Conservation (phyloP, 768 basidiomycete genomes). For the Pulveroboletus sp. region DNA sequence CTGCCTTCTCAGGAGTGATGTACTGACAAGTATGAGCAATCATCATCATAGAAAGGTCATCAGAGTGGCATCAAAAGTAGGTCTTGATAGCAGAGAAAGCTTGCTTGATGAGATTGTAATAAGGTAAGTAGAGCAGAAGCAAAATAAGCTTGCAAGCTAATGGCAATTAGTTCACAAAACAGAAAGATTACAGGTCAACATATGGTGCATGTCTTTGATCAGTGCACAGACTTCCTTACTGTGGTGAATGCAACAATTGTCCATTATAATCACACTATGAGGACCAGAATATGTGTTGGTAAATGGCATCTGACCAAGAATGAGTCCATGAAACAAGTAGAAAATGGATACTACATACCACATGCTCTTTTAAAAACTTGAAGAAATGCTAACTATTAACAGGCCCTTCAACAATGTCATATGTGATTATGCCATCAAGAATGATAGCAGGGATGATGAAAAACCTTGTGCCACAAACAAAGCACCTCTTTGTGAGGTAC, state of each 20-base stretch:
- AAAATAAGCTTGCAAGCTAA: too few relatives aligned
- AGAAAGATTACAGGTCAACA: too few relatives aligned
- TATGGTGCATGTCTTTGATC: too few relatives aligned
- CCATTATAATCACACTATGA: constrained; percentile 18
- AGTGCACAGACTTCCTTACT: too few relatives aligned
- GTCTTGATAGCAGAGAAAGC: background rate
- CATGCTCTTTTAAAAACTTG: constrained; percentile 9
- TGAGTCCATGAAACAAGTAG: too few relatives aligned
- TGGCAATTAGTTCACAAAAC: too few relatives aligned
- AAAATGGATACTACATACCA: too few relatives aligned
- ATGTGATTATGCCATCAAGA: too few relatives aligned
- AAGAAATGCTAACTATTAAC: constrained; percentile 8
- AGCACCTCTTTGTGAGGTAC: background rate
- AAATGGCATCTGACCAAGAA: constrained; percentile 8
- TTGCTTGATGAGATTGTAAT: too few relatives aligned
- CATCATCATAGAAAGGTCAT: background rate
- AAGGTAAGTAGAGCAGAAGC: background rate
- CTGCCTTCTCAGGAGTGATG: background rate
- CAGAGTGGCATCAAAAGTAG: background rate
- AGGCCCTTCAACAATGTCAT: constrained; percentile 15
- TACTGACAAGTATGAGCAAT: background rate
- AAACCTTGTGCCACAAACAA: background rate
- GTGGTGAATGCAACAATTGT: too few relatives aligned
- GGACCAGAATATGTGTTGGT: constrained; percentile 2
- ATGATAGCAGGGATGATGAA: constrained; percentile 17